A percentile compares a stretch with the other conserved stretches of the same genome.
Conservation (phyloP, 495 filamentous ascomycete genomes). For the Durotheca rogersii region DNA sequence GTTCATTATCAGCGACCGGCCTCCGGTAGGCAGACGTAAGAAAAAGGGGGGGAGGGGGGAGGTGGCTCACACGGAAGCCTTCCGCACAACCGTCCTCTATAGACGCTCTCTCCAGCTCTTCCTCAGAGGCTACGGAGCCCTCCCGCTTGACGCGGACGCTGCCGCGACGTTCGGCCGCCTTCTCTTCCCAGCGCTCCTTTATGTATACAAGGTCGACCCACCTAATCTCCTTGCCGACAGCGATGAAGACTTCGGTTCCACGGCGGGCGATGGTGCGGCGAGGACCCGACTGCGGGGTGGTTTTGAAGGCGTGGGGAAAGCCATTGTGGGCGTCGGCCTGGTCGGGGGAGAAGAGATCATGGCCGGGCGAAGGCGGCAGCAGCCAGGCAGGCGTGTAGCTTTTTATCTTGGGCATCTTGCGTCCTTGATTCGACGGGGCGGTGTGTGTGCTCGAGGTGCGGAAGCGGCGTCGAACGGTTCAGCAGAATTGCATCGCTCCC, state of each 20-base stretch:
- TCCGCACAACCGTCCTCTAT: conserved; percentile 34
- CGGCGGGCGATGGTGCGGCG: conserved; percentile 68
- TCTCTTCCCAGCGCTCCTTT: conserved; percentile 69
- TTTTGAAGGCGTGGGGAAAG: conserved; percentile 38
- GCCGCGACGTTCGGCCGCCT: conserved; percentile 35
- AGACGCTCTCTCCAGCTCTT: conserved; percentile 35
- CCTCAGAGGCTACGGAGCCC: conserved; percentile 33
- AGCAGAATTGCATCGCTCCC: conserved; percentile 28
- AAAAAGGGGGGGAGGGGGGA: conserved; percentile 2
- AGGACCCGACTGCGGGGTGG: conserved; percentile 52
- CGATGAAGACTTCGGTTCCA: conserved; percentile 79
- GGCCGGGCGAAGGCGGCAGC: conserved; percentile 68
- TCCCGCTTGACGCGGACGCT: conserved; percentile 37
- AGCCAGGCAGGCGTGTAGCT: conserved; percentile 84
- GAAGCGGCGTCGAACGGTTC: conserved; percentile 2
- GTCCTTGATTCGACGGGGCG: neutral
- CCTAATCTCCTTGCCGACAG: conserved; percentile 79
- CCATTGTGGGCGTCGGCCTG: conserved; percentile 31
- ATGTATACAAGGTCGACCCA: conserved; percentile 77
- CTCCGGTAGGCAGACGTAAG: conserved; percentile 15
- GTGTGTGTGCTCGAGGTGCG: neutral
- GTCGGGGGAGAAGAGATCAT: conserved; percentile 62
- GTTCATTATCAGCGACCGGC: conserved; percentile 25
- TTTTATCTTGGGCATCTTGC: conserved; percentile 73
- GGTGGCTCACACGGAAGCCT: conserved; percentile 50